These are phyloP conservation scores for Rhazya stricta DNA, from an alignment of 257 asterid genomes.

Conservation along the genomic window DNA sequence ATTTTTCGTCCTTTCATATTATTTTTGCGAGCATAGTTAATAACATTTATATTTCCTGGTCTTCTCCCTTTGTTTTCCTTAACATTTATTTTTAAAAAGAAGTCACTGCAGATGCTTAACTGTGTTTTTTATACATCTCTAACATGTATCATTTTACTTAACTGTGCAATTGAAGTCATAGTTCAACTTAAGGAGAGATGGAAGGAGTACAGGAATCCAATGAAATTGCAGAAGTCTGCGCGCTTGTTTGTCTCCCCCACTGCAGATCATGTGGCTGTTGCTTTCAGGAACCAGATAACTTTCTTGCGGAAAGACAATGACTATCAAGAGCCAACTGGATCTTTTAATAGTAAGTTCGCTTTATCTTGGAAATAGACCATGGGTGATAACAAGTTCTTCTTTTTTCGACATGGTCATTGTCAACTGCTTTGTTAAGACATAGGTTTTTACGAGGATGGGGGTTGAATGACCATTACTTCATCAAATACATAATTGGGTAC, in stretches of 20 bases:
- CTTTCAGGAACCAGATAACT: conserved; percentile 66
- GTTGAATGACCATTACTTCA: background rate
- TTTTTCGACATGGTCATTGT: background rate
- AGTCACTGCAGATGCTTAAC: background rate
- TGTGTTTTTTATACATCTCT: background rate
- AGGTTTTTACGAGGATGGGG: background rate
- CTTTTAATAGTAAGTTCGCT: conserved; percentile 65
- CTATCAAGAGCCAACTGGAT: conserved; percentile 79
- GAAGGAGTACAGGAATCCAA: conserved; percentile 48
- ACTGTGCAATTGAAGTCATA: conserved; percentile 44
- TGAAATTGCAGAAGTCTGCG: conserved; percentile 45
- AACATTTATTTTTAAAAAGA: background rate
- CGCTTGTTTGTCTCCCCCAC: conserved; percentile 73
- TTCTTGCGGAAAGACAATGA: conserved; percentile 71
- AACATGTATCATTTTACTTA: conserved; percentile 19
- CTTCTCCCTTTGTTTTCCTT: background rate
- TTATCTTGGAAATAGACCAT: conserved; percentile 15
- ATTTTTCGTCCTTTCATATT: background rate
- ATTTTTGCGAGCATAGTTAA: background rate
- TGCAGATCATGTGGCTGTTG: conserved; percentile 84
- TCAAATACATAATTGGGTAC: background rate
- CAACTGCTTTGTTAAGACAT: background rate
- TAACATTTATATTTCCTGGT: background rate
- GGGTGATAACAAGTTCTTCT: background rate
- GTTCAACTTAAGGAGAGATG: conserved; percentile 73